Conservation (phyloP, 2,329 filamentous ascomycete genomes). For the Pyrenophora seminiperda region DNA sequence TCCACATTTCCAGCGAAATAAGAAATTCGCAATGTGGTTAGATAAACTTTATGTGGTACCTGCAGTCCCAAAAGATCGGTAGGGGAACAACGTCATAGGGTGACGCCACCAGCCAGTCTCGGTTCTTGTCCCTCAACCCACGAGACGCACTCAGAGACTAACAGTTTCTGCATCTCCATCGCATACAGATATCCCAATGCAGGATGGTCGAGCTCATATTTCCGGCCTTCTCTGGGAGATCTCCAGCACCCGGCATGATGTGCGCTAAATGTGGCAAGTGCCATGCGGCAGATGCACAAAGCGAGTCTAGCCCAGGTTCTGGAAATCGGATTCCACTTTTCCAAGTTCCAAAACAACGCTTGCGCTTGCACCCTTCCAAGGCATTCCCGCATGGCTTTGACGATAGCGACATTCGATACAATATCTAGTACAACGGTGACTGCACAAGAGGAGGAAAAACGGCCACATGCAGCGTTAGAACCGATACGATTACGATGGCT, state of each 20-base stretch:
- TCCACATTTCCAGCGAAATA: no score
- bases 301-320: conserved; percentile 2
- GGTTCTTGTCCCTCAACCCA: no score
- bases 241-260: neutral
- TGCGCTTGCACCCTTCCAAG: neutral
- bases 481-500: neutral
- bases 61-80: no score
- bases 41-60: no score
- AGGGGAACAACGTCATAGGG: no score
- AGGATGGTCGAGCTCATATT: no score
- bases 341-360: neutral
- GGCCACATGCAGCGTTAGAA: conserved; percentile 4
- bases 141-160: no score
- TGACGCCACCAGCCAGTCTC: no score
- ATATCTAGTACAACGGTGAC: neutral
- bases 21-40: no score
- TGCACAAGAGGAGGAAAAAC: conserved; percentile 5
- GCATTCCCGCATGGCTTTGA: conserved; percentile 4
- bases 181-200: no score
- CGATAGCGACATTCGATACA: neutral
- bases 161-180: no score
- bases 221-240: neutral
- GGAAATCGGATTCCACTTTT: conserved; percentile 6
- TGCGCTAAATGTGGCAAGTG: conserved; percentile 5
- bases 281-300: conserved; percentile 7